Evolutionary conservation across 2,329 filamentous ascomycete species (phyloP), one percentile per base, ranked within the genome.

Genomic region (Penicillium sp.): DNA sequence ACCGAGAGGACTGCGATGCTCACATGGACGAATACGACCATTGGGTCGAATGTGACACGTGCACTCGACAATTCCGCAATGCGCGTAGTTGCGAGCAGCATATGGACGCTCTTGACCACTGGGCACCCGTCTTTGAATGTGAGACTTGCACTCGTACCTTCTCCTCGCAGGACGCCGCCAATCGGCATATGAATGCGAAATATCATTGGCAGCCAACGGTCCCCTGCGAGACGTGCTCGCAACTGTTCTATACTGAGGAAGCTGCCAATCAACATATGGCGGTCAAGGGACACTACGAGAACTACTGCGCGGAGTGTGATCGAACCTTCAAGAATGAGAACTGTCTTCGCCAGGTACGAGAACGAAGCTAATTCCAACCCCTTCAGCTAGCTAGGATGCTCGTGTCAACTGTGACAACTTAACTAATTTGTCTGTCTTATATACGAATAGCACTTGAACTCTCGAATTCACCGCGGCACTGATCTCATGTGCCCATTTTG

Each of bases 401-500:
- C 2, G 13, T 2, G 12, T 21, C 12, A 7, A 4, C 4, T 12
- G 2, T 15, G 2, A 12, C 6, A 15, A 5, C 12, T 40, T 26
- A 9, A 26, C 37, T 26, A 12, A 40, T 24, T 3, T 12, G 9
- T 28, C n/a, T 17, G 6, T 42, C 6, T 17, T 19, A 2, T 51
- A 2, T 21, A 10, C 2, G 8, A 22, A 29, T 51, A 82, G 79
- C 80, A 84, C 55, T 65, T 78, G 8, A 76, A 75, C 26, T 81
- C 78, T 0, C 65, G 65, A 4, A 57, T 63, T 43, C 80, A 84
- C 57, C 67, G 67, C 1, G 74, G 74, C 49, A 51, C 44, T 1
- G 61, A 63, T 2, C 61, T 81, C 8, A 0, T 39, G 0, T 85
- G 81, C 43, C 80, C 77, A 0, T 83, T 79, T 57, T 85, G 81